Evolutionary conservation across 495 filamentous ascomycete genomes (phyloP), one percentile per base, ranked within the genome.

Genomic region (Melanomma pulvis-pyrius): DNA sequence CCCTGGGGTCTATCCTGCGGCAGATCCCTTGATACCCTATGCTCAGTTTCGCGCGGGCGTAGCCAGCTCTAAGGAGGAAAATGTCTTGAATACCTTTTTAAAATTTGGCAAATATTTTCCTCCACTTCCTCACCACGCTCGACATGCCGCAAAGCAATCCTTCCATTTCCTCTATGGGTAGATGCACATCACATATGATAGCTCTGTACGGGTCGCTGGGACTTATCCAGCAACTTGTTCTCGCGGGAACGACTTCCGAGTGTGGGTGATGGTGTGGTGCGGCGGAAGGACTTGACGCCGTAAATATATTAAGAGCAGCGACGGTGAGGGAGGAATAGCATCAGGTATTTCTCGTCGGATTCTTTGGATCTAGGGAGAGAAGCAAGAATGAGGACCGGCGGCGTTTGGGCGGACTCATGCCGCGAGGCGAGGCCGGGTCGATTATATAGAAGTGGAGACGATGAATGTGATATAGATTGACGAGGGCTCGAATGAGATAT

Each of bases 401-500:
- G 44, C 55, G 5, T 58, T 58, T 32, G 39, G 58, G 34, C 67
- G 74, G 12, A 72, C 77, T 47, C 47, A 61, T 41, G 13, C 13
- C 2, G 28, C 29, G 49, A 68, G 51, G 12, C 32, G 32, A 24
- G 30, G 56, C 29, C 68, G 65, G 19, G 52, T 49, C 34, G 59
- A 21, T 9, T 65, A 72, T 28, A n/a, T 74, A 8, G 64, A 63
- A 15, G 17, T 65, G n/a, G 74, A 74, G 46, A 34, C 58, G 5
- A 53, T 64, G n/a, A 68, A 71, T 48, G 63, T 65, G 11, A 57
- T 58, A 1, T 71, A 75, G 28, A 15, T 12, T 17, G 55, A 58
- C 25, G 55, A 11, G 30, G 55, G 55, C 15, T 70, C 74, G 9
- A 73, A 70, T 39, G 59, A 75, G 19, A 58, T 72, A 47, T 57